Base-by-base conservation (phyloP, 352 stramenopile genomes). In the Pelagophyceae sp. region DNA sequence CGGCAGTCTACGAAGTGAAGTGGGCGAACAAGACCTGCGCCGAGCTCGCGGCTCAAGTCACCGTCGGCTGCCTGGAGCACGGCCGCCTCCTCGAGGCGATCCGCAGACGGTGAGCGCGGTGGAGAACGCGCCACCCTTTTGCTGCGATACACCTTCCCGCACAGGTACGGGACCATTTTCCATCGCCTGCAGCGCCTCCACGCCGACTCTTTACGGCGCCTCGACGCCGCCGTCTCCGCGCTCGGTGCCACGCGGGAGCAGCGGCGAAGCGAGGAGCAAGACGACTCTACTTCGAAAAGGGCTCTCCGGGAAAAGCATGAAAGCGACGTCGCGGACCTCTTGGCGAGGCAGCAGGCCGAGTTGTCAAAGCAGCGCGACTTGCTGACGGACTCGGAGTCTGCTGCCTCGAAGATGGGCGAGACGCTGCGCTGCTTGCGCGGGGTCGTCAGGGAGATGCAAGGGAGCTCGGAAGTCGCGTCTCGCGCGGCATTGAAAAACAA, bases 371-470 rank as follows among this genome's bases (percentile, higher is more conserved):
- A n/a, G n/a, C n/a, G n/a, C n/a, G n/a, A n/a, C n/a, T n/a, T n/a
- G n/a, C n/a, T n/a, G n/a, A n/a, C n/a, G n/a, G n/a, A n/a, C n/a
- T n/a, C n/a, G n/a, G n/a, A n/a, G n/a, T n/a, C n/a, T n/a, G n/a
- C n/a, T n/a, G n/a, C n/a, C 60, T 83, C 85, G 32, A 93, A 93
- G 70, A 96, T 97, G 90, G 85, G 86, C 11, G 91, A 97, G 71
- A 96, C 91, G 0, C 92, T 97, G 82, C 93, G 92, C 71, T 93
- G 91, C 25, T 84, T 97, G 0, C 96, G 96, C 80, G 93, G 87
- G 0, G 94, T 97, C 37, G 97, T 97, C 72, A 83, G 88, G 0
- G 91, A 96, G 51, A 97, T 97, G 90, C 92, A 94, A 20, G 85
- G 92, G n/a, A n/a, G n/a, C n/a, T n/a, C n/a, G n/a, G n/a, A n/a